Evolutionary conservation across 495 filamentous ascomycete genomes (phyloP).

Genomic region (Penicillium canescens): DNA sequence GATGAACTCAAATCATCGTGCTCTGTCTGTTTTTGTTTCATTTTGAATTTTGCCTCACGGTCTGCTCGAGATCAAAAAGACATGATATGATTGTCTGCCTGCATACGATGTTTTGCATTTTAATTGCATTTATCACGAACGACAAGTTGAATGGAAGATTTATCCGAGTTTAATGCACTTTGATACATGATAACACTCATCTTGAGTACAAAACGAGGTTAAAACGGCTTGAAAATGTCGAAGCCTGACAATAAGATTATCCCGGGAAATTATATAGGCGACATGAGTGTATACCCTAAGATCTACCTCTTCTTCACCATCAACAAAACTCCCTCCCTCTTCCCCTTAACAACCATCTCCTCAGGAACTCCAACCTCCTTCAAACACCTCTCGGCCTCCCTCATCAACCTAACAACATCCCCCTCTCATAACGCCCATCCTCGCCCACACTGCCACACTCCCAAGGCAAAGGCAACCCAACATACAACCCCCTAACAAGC

Average conservation of each 20-base stretch:
- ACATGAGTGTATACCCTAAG: not conserved
- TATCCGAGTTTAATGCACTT: not conserved
- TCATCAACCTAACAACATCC: conserved; percentile 20
- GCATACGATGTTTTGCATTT: conserved; percentile 20
- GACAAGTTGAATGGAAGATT: conserved; percentile 22
- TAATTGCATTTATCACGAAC: conserved; percentile 23
- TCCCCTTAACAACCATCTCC: conserved; percentile 14
- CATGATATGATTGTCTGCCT: not conserved
- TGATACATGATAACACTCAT: not conserved
- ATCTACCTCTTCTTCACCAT: conserved; percentile 18
- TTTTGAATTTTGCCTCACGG: conserved; percentile 4
- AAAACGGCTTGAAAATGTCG: no score
- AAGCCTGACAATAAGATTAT: no score
- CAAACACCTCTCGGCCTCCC: conserved; percentile 20
- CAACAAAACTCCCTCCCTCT: conserved; percentile 12
- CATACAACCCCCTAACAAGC: conserved; percentile 37
- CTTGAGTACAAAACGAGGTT: not conserved
- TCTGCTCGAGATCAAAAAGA: conserved; percentile 12
- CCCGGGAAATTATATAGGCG: not conserved
- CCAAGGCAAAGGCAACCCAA: conserved; percentile 44
- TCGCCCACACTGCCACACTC: conserved; percentile 32
- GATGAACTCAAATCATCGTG: not conserved
- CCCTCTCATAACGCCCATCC: conserved; percentile 36
- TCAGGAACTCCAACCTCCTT: conserved; percentile 21
- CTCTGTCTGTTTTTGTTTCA: conserved; percentile 7